Conservation (phyloP, 306 rosid genomes). For the peach (Prunus persica) region Prunus_persica_NCBIv2 NC_034009.1:47639501-47640000, state of each 20-base stretch:
- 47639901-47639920: not conserved
- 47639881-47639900: not conserved
- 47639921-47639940: not conserved
- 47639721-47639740: constrained; percentile 64
- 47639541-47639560: constrained; percentile 65
- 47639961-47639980: not conserved
- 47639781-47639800: constrained; percentile 68
- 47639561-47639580: constrained; percentile 55
- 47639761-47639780: constrained; percentile 66
- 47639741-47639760: constrained; percentile 78
- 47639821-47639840: constrained; percentile 24
- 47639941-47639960: not conserved
- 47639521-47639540: constrained; percentile 49
- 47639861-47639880: not conserved
- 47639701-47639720: constrained; percentile 41
- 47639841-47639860: constrained; percentile 1
- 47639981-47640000: not conserved
- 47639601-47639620: constrained; percentile 59
- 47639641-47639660: constrained; percentile 25
- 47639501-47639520: constrained; percentile 23
- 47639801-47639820: constrained; percentile 72
- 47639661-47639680: not conserved
- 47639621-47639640: constrained; percentile 78
- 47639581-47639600: constrained; percentile 67
- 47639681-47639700: not conserved